These are phyloP conservation scores for Geotrichum australiense DNA, from an alignment of 1,139 yeast genomes.

Conservation along the genomic window DNA sequence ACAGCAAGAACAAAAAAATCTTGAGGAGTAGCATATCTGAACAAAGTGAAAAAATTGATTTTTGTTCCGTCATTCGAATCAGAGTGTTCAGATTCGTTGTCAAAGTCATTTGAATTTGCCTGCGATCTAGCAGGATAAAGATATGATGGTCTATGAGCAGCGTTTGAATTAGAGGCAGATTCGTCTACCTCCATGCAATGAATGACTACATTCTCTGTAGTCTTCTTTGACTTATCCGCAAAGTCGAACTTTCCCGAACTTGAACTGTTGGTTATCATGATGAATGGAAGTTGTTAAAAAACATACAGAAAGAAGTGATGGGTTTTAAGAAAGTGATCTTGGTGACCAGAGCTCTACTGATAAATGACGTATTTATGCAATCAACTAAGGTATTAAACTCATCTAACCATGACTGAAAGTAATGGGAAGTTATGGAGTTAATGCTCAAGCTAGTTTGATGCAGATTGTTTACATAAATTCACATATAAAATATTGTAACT, in stretches of 20 bases:
- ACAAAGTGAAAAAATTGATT: conserved; percentile 31
- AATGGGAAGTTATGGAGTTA: too few species aligned
- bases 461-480: too few species aligned
- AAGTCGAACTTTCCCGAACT: not conserved
- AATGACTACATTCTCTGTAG: conserved; percentile 6
- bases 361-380: too few species aligned
- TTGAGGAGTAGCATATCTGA: conserved; percentile 32
- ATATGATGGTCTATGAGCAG: not conserved
- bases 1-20: conserved; percentile 28
- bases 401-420: too few species aligned
- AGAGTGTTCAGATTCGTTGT: too few species aligned
- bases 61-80: conserved; percentile 32
- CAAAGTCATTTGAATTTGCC: conserved; percentile 31
- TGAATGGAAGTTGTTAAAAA: too few species aligned
- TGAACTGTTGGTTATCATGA: not conserved
- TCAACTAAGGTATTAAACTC: too few species aligned
- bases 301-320: too few species aligned
- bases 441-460: too few species aligned
- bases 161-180: not conserved
- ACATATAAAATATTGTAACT: too few species aligned
- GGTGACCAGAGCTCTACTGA: too few species aligned
- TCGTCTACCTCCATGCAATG: conserved; percentile 12
- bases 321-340: too few species aligned
- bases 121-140: conserved; percentile 12
- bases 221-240: not conserved